Base-by-base conservation (phyloP, 140 eudicot species). In the Stevia rebaudiana region DNA sequence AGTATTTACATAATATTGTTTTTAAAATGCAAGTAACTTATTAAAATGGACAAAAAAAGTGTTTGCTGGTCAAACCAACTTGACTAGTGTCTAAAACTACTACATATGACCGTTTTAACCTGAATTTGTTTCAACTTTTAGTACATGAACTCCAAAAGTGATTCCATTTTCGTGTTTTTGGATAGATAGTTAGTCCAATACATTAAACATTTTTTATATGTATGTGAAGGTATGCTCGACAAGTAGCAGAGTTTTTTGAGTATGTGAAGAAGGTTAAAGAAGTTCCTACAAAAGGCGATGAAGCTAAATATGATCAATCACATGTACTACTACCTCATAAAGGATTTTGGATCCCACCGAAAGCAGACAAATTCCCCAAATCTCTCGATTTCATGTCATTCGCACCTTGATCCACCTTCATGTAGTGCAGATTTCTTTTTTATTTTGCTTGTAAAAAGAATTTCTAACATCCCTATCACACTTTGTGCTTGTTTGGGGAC, bases 191-290 rank as follows among this genome's bases (percentile, higher is more conserved):
- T 10, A 25, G 50, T 36, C 17, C 24, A 37, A n/a, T 39, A 18
- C 19, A 1, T 37, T 37, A 31, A 19, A 18, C 37, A 16, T 16
- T 46, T 8, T 46, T 4, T 61, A 11, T 42, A 22, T 24, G 2
- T 61, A 15, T 67, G 47, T 81, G 81, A 75, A 90, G 97, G 87
- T 90, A 90, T 80, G 97, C 95, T 52, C 88, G 89, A 61, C 97
- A 90, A 84, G 95, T 90, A 23, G 97, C 97, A 0, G 87, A 90
- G 65, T 90, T 90, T 69, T 90, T 90, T 35, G 84, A 86, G 68
- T 90, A 71, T 58, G 97, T 86, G 75, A 90, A 90, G 88, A 86
- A 80, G 33, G 78, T 69, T 69, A 86, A 86, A 47, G 97, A 90
- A 64, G 81, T 65, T 46, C 43, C 78, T 0, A 47, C 61, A 5